Evolutionary conservation across 1,139 yeast species (phyloP).

Genomic region (Sugiyamaella castrensis): DNA sequence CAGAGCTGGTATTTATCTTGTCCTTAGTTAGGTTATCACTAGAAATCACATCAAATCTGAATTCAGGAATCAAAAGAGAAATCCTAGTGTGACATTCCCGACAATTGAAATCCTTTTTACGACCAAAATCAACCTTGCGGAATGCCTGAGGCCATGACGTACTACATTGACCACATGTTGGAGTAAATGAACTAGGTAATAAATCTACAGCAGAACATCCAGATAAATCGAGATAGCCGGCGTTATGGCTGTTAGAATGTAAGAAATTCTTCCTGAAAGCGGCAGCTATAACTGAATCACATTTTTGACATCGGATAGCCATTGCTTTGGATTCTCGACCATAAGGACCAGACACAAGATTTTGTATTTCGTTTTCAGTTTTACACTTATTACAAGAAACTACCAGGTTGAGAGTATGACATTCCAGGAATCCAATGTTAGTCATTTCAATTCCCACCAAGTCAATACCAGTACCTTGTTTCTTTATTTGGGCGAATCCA

Average conservation of each 20-base stretch:
- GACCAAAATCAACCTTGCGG: conserved; percentile 37
- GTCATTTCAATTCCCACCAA: conserved; percentile 34
- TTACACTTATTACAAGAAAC: conserved; percentile 42
- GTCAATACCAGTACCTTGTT: conserved; percentile 37
- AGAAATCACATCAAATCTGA: conserved; percentile 34
- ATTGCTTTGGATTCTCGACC: conserved; percentile 38
- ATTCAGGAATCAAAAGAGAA: conserved; percentile 35
- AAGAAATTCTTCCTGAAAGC: conserved; percentile 40
- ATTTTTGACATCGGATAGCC: conserved; percentile 37
- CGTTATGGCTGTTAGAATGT: conserved; percentile 30
- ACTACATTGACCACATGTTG: conserved; percentile 40
- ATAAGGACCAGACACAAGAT: conserved; percentile 38
- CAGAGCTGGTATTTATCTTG: conserved; percentile 23
- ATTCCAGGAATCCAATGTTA: conserved; percentile 39
- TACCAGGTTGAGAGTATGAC: conserved; percentile 36
- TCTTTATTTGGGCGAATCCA: conserved; percentile 10
- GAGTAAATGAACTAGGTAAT: conserved; percentile 38
- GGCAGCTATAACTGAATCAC: conserved; percentile 37
- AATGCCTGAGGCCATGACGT: conserved; percentile 31
- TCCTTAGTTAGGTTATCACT: conserved; percentile 21
- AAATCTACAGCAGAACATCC: conserved; percentile 40
- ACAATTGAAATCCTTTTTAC: conserved; percentile 34
- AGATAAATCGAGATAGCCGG: conserved; percentile 41
- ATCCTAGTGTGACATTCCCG: conserved; percentile 39
- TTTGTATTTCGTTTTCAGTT: conserved; percentile 35